phyloP scores from a whole-genome alignment of 495 filamentous ascomycete species.

The Aspergillus coremiiformis region DNA sequence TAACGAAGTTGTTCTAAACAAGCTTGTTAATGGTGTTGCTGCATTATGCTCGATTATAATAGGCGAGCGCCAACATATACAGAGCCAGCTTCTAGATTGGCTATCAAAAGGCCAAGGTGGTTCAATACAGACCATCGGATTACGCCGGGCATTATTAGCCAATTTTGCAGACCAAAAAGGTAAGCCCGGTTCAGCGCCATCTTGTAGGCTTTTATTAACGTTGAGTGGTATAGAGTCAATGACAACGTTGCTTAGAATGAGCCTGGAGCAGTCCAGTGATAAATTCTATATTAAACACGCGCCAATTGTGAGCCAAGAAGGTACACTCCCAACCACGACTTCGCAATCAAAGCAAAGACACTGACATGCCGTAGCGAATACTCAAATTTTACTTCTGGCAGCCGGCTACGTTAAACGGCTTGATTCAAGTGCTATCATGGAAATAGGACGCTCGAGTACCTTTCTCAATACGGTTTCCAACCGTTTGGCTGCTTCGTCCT shows the following conservation, averaged over 20 bases:
- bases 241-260: conserved; percentile 54
- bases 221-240: conserved; percentile 37
- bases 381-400: conserved; percentile 69
- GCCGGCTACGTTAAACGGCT: conserved; percentile 67
- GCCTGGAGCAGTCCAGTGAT: conserved; percentile 70
- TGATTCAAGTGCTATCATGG: conserved; percentile 50
- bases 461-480: conserved; percentile 82
- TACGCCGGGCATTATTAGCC: conserved; percentile 58
- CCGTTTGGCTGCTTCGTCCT: conserved; percentile 68
- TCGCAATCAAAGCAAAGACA: neutral
- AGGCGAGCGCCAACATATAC: conserved; percentile 27
- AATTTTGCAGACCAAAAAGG: conserved; percentile 49
- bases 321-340: conserved; percentile 31
- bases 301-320: conserved; percentile 78
- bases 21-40: conserved; percentile 31
- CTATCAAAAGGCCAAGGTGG: conserved; percentile 45
- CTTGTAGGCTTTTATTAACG: conserved; percentile 14
- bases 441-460: conserved; percentile 58
- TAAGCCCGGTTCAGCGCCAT: conserved; percentile 12
- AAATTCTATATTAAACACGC: conserved; percentile 80
- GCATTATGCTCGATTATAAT: conserved; percentile 34
- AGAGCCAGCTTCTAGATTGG: conserved; percentile 59
- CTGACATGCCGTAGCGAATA: conserved; percentile 52
- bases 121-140: conserved; percentile 58
- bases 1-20: neutral